phyloP scores from a whole-genome alignment of 176 grass and related monocot genomes.

The Tuctoria greenei region DNA sequence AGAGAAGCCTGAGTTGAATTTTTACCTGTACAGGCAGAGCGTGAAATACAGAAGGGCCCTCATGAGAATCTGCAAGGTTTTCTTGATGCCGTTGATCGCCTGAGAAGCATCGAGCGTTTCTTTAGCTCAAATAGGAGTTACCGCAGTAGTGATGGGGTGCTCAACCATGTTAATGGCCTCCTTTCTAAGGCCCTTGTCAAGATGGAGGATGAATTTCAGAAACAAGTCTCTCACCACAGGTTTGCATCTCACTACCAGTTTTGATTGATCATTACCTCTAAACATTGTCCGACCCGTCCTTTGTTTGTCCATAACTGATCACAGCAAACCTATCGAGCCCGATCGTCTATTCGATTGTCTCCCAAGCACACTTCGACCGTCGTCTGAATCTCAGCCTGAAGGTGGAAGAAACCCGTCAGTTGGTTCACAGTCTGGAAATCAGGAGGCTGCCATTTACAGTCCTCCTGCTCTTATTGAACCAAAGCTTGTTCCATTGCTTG shows the following conservation, averaged over 20 bases:
- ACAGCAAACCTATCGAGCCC: conserved; percentile 90
- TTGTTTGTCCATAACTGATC: conserved; percentile 1
- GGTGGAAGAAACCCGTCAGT: conserved; percentile 47
- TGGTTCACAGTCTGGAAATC: conserved; percentile 44
- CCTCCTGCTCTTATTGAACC: conserved; percentile 87
- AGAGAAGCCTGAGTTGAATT: neutral
- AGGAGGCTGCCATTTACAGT: conserved; percentile 68
- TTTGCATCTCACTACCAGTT: conserved; percentile 33
- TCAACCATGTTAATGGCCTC: conserved; percentile 64
- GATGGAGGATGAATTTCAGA: conserved; percentile 87
- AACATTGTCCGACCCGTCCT: conserved; percentile 6
- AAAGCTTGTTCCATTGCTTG: conserved; percentile 74
- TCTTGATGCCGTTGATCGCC: conserved; percentile 71
- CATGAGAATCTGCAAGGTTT: conserved; percentile 79
- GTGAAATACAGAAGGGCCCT: conserved; percentile 75
- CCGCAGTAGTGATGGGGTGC: conserved; percentile 77
- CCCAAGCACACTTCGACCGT: conserved; percentile 74
- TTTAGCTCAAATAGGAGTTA: conserved; percentile 93
- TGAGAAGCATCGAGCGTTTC: conserved; percentile 76
- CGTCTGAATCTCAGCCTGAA: conserved; percentile 64
- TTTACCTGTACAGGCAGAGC: conserved; percentile 60
- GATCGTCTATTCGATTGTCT: conserved; percentile 91
- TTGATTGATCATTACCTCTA: conserved; percentile 6
- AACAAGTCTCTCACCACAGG: conserved; percentile 66
- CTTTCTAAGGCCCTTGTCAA: conserved; percentile 74